Evolutionary conservation across 345 rosid genomes (phyloP), one percentile per base, ranked within the genome.

Genomic region (Brassica rapa): DNA sequence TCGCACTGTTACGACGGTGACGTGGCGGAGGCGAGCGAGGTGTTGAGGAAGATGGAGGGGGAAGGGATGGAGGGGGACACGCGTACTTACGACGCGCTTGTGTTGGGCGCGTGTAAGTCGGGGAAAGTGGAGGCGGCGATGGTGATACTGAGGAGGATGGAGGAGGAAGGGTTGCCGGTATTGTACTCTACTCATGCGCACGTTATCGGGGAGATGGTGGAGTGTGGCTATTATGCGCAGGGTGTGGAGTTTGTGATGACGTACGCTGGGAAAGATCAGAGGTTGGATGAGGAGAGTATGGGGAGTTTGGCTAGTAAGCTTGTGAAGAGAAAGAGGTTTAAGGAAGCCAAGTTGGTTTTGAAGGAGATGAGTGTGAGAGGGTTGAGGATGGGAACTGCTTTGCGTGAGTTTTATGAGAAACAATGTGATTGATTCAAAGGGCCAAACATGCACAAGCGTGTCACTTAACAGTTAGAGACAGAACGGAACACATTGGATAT

Each of bases 81-180:
- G 68, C 87, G 91, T 7, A 86, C 92, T 2, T 88, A 80, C 78
- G 95, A 93, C 82, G 93, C 93, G 66, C 86, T 89, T 64, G 88
- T 93, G 32, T 81, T 91, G 77, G 91, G 90, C 27, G 88, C 91
- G 77, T 88, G 92, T 62, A 90, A 63, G 51, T 80, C 76, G 11
- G 90, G 89, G 61, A 86, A 77, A 46, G 84, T 90, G 30, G 95
- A 83, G 25, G 94, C 85, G 0, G 91, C 90, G 19, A 11, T 91
- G 81, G 76, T 63, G 79, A 12, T 93, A 37, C 23, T 93, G 83
- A 82, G 91, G 84, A 85, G 84, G 85, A 89, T 93, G 94, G 86
- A 67, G 83, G 87, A 82, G 2, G 90, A 80, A 16, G 88, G 86
- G 55, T 63, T 79, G 43, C 71, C 85, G 25, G 83, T 82, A 21